A percentile compares a stretch with the other conserved stretches of the same genome.
These are phyloP conservation scores for Candolleomyces efflorescens DNA, from an alignment of 768 basidiomycete species.

Conservation along the genomic window DNA sequence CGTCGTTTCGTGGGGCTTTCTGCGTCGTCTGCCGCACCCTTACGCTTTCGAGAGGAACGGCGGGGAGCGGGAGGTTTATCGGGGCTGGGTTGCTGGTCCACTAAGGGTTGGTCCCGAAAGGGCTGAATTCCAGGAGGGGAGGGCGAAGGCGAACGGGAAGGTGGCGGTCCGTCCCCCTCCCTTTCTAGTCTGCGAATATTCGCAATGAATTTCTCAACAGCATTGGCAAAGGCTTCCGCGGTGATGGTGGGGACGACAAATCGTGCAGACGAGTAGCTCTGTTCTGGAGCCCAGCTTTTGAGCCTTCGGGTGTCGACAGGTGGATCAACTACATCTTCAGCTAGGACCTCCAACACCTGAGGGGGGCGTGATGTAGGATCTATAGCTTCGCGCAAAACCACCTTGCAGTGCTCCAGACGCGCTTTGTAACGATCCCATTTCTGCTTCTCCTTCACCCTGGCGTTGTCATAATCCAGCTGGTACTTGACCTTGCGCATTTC, in stretches of 20 bases:
- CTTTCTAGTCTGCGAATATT: background rate
- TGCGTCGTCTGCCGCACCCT: background rate
- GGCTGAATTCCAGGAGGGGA: background rate
- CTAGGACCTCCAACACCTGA: background rate
- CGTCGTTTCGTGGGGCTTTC: background rate
- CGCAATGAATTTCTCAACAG: background rate
- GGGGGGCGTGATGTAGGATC: background rate
- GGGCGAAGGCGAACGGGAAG: background rate
- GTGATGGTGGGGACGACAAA: background rate
- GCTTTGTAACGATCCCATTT: background rate
- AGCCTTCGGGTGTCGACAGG: conserved; percentile 5
- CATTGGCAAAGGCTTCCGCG: background rate
- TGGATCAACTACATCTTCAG: conserved; percentile 1
- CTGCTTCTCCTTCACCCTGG: conserved; percentile 16
- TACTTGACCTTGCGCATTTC: conserved; percentile 57
- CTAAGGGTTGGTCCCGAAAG: background rate
- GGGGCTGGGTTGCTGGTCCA: background rate
- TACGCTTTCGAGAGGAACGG: background rate
- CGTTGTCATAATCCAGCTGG: conserved; percentile 40
- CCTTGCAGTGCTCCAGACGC: background rate
- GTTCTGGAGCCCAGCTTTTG: background rate
- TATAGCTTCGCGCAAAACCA: background rate
- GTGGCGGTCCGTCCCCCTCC: background rate
- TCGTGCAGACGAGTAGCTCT: background rate
- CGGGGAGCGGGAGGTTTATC: background rate